phyloP scores from a whole-genome alignment of 345 rosid species.

The Eucalyptus regnans region DNA sequence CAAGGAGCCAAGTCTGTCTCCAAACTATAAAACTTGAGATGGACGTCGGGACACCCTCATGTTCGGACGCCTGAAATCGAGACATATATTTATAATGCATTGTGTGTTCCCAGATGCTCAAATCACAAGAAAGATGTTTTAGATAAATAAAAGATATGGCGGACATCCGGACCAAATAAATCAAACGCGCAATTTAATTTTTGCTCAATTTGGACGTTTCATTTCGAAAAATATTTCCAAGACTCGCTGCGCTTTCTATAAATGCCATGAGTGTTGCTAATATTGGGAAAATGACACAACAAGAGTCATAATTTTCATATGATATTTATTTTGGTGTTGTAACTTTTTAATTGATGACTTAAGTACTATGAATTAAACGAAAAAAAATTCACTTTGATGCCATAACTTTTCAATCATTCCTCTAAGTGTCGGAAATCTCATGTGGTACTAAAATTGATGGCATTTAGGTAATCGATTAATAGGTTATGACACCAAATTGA shows the following conservation, averaged over 20 bases:
- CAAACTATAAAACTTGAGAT: neutral
- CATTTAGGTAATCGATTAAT: fast-evolving
- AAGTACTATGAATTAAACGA: too few species aligned
- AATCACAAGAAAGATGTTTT: neutral
- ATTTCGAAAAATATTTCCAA: neutral
- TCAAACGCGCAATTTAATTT: fast-evolving
- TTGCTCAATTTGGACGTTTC: neutral
- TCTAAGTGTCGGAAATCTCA: neutral
- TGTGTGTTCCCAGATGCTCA: neutral
- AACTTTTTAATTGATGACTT: too few species aligned
- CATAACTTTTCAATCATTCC: too few species aligned
- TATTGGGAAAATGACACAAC: neutral
- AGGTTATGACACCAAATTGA: neutral
- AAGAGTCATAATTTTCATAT: too few species aligned
- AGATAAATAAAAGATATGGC: neutral
- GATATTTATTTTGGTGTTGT: neutral
- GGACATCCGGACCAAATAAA: neutral
- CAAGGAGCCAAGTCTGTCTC: neutral
- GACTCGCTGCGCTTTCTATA: fast-evolving
- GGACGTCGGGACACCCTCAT: neutral
- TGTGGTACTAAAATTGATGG: too few species aligned
- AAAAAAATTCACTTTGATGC: neutral
- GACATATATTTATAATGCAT: neutral
- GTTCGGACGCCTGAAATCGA: neutral
- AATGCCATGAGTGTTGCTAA: neutral